These are phyloP conservation scores for Cystofilobasidium bisporidii DNA, from an alignment of 768 basidiomycete genomes.

Conservation along the genomic window DNA sequence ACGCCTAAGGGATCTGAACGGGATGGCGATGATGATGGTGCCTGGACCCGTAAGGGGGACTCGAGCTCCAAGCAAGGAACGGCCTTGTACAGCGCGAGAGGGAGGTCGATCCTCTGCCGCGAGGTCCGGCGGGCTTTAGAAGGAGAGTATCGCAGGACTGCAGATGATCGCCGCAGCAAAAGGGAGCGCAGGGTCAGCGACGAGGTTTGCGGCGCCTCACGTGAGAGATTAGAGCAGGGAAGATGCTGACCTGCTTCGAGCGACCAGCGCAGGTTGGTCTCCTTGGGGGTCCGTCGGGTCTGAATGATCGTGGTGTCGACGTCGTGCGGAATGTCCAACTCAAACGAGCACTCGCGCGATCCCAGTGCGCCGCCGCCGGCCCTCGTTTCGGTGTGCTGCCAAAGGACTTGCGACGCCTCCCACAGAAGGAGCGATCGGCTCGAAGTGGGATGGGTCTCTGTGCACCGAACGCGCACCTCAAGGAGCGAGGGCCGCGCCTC, in stretches of 20 bases:
- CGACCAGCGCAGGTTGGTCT: not conserved
- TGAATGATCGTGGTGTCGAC: not conserved
- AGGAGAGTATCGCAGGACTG: not conserved
- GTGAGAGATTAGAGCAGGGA: no score
- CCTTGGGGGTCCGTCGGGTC: not conserved
- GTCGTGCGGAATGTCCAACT: not conserved
- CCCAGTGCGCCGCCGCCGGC: not conserved
- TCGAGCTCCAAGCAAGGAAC: not conserved
- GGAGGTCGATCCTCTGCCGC: not conserved
- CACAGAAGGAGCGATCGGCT: not conserved
- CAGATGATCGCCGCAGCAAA: no score
- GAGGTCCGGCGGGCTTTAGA: not conserved
- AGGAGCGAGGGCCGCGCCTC: not conserved
- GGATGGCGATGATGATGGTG: no score
- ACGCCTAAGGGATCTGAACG: no score
- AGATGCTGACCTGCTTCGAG: conserved; percentile 1
- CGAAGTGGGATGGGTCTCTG: not conserved
- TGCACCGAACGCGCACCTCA: not conserved
- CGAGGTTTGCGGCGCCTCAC: no score
- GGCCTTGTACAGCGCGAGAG: not conserved
- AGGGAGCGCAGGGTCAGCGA: no score
- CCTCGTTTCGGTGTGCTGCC: not conserved
- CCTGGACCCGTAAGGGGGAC: no score
- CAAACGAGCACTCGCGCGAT: not conserved
- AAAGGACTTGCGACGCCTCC: not conserved